A percentile compares a stretch with the other conserved stretches of the same genome.
Conservation (phyloP, 108 stramenopile genomes). For the Nannochloropsis salina region DNA sequence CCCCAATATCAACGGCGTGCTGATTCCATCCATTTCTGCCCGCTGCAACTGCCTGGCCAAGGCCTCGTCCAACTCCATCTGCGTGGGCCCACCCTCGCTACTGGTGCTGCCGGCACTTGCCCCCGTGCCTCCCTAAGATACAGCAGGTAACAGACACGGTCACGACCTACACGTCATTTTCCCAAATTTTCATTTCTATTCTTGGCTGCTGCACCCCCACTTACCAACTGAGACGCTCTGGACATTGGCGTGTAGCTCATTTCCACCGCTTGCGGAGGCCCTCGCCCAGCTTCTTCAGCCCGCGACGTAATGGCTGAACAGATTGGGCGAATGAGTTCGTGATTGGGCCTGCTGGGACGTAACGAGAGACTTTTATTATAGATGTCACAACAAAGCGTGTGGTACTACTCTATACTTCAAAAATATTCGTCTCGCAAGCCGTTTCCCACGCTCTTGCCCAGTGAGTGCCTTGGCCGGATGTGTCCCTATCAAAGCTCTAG, state of each 20-base stretch:
- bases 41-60: background rate
- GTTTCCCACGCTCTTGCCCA: background rate
- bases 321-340: background rate
- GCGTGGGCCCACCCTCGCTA: background rate
- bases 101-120: background rate
- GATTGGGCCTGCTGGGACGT: background rate
- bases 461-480: too few species aligned
- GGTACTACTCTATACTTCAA: background rate
- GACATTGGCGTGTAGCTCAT: conserved; percentile 10
- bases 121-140: background rate
- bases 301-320: conserved; percentile 1
- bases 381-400: background rate
- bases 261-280: conserved; percentile 16
- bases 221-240: background rate
- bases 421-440: background rate
- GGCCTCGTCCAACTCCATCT: conserved; percentile 5
- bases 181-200: background rate
- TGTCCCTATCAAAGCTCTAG: too few species aligned
- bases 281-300: background rate
- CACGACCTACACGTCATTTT: too few species aligned
- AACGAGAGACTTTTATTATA: background rate
- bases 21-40: conserved; percentile 15
- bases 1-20: background rate
- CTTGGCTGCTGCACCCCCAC: background rate
- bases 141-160: too few species aligned